Percentiles rank a stretch among this genome's conserved stretches.
Evolutionary conservation across 176 grass and related monocot genomes (phyloP).

Genomic region (Aegilops longissima): DNA sequence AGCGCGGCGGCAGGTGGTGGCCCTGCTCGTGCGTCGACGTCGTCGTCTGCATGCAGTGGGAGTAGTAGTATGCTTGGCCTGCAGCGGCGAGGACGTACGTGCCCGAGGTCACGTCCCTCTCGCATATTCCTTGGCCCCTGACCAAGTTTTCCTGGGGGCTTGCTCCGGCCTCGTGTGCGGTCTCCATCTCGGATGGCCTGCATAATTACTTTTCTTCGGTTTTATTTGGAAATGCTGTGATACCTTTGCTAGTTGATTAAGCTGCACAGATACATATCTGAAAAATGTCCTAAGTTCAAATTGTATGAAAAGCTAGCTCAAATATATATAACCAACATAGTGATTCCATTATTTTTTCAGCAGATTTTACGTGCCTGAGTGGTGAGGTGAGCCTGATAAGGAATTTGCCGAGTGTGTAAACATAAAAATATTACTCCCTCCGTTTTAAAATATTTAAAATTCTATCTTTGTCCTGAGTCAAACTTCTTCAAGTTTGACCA

Average conservation of each 20-base stretch:
- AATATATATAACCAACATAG: not conserved
- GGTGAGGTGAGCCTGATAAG: not conserved
- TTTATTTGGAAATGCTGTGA: not conserved
- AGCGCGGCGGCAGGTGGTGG: constrained; percentile 3
- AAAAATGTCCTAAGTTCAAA: too few relatives aligned
- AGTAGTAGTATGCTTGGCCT: not conserved
- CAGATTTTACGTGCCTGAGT: not conserved
- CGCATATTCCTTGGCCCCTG: constrained; percentile 29
- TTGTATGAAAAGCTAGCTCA: not conserved
- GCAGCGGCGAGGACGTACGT: not conserved
- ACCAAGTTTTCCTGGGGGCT: not conserved
- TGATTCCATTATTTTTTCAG: not conserved
- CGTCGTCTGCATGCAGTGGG: not conserved
- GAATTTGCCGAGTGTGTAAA: too few relatives aligned
- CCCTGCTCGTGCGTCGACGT: not conserved
- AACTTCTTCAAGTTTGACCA: too few relatives aligned
- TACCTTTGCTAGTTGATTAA: not conserved
- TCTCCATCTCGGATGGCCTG: constrained; percentile 20
- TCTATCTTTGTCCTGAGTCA: too few relatives aligned
- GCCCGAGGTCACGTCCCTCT: constrained; percentile 23
- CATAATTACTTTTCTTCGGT: not conserved
- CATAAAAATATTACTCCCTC: too few relatives aligned
- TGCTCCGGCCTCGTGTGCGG: not conserved
- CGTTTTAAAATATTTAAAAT: too few relatives aligned
- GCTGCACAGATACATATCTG: not conserved